A percentile compares a stretch with the other conserved stretches of the same genome.
Evolutionary conservation across 2,329 filamentous ascomycete species (phyloP).

Genomic region (Sclerotinia nivalis): DNA sequence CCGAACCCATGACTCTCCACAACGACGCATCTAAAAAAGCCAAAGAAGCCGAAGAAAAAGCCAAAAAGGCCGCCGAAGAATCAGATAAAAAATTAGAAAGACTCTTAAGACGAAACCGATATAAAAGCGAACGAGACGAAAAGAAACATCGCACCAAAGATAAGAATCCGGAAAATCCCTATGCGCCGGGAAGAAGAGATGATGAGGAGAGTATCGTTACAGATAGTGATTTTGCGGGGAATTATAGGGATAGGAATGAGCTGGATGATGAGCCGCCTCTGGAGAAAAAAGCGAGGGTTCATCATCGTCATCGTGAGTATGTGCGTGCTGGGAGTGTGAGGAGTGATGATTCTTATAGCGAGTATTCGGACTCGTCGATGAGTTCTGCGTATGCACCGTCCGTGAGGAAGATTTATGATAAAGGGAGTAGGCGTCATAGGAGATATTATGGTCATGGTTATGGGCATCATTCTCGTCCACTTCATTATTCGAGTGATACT

Average conservation of each 20-base stretch:
- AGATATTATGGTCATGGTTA: too few relatives aligned
- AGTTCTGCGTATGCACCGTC: background rate
- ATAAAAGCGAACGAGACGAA: background rate
- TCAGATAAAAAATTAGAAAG: background rate
- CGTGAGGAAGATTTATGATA: background rate
- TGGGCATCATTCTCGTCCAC: background rate
- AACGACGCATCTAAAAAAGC: background rate
- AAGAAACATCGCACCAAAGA: background rate
- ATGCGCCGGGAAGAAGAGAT: background rate
- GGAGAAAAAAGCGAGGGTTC: background rate
- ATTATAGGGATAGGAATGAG: background rate
- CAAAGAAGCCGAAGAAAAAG: background rate
- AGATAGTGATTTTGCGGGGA: background rate
- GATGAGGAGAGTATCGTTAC: slow-evolving; percentile 13
- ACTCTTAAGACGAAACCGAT: background rate
- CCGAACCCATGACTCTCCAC: background rate
- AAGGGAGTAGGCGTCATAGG: too few relatives aligned
- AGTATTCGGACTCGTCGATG: background rate
- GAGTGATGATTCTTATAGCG: background rate
- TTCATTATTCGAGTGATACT: background rate
- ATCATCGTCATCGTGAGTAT: background rate
- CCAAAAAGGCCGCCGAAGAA: background rate
- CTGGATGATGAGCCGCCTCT: background rate
- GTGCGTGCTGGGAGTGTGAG: background rate
- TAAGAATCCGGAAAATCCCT: background rate